Evolutionary conservation across 768 basidiomycete genomes (phyloP).

Genomic region (Mycena sanguinolenta): DNA sequence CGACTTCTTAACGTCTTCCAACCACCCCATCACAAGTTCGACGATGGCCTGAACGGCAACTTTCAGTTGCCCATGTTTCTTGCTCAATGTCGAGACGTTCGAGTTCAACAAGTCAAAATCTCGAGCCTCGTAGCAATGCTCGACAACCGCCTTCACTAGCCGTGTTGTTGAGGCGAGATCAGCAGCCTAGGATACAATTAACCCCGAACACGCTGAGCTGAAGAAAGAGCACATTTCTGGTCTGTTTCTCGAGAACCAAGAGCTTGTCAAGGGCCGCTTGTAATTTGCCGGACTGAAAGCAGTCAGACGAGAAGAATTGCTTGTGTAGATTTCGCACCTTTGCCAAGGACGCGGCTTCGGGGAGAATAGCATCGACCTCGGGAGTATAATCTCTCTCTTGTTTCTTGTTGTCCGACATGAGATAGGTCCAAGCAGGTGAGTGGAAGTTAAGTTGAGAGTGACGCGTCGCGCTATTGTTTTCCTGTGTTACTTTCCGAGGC

Average conservation of each 20-base stretch:
- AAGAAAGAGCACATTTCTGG: slow-evolving; percentile 84
- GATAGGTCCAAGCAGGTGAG: slow-evolving; percentile 24
- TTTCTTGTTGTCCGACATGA: slow-evolving; percentile 86
- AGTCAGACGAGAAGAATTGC: slow-evolving; percentile 3
- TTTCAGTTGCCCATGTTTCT: slow-evolving; percentile 98
- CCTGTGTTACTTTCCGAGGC: slow-evolving; percentile 36
- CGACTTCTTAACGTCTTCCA: slow-evolving; percentile 78
- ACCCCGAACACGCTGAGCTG: background rate
- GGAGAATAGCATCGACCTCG: slow-evolving; percentile 84
- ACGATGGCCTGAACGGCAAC: slow-evolving; percentile 92
- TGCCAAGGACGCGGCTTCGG: slow-evolving; percentile 75
- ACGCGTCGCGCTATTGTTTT: slow-evolving; percentile 74
- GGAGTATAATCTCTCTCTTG: slow-evolving; percentile 89
- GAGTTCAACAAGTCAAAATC: slow-evolving; percentile 81
- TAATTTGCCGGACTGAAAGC: slow-evolving; percentile 78
- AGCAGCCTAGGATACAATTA: slow-evolving; percentile 72
- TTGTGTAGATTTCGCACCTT: slow-evolving; percentile 65
- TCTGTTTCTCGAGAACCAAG: slow-evolving; percentile 92
- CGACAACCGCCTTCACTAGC: slow-evolving; percentile 79
- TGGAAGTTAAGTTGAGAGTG: slow-evolving; percentile 59
- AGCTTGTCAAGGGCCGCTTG: slow-evolving; percentile 93
- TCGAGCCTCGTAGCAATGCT: slow-evolving; percentile 78
- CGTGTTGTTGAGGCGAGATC: slow-evolving; percentile 93
- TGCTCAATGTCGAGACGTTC: slow-evolving; percentile 78
- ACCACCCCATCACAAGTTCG: slow-evolving; percentile 85